Base-by-base conservation (phyloP, 2,329 filamentous ascomycete genomes). In the Orbilia blumenaviensis region DNA sequence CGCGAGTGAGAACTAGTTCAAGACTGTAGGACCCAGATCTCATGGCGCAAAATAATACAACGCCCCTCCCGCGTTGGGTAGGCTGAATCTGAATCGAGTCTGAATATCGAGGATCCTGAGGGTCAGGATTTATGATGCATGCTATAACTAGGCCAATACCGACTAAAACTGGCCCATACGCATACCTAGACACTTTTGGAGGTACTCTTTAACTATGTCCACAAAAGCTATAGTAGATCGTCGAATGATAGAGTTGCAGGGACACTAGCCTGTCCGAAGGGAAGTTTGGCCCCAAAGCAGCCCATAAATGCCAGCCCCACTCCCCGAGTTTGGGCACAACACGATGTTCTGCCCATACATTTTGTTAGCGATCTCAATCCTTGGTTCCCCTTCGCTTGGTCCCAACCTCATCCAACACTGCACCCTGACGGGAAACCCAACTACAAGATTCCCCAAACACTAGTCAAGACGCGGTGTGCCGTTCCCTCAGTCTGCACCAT, bases 291-390 rank as follows among this genome's bases (percentile, higher is more conserved):
- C 69, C 68, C 44, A 42, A 32, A 18, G 52, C 23, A 12, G n/a
- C 63, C 69, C 62, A 32, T 9, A 12, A 4, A 25, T 14, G n/a
- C 25, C 9, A 36, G 42, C 18, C n/a, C 25, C 38, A 27, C 44
- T 66, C 58, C 72, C 72, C 27, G 6, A 38, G 10, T 76, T 76
- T 76, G 72, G 72, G 72, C 5, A 7, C 64, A 60, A 76, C 64
- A 27, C 72, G 64, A 76, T 76, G 18, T 3, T 16, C 16, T 38
- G 5, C 10, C 72, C 64, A 76, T 76, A 76, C 72, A 76, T 60
- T 25, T 76, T 76, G 58, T 63, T 48, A 48, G 72, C 44, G 23
- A 64, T 52, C 36, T 7, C 18, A 27, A 76, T 76, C 72, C 56
- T 38, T 10, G 9, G 8, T 48, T 50, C 64, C 72, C 72, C 64